These are phyloP conservation scores for Elsinoe batatas DNA, from an alignment of 2,329 filamentous ascomycete species.

Conservation along the genomic window DNA sequence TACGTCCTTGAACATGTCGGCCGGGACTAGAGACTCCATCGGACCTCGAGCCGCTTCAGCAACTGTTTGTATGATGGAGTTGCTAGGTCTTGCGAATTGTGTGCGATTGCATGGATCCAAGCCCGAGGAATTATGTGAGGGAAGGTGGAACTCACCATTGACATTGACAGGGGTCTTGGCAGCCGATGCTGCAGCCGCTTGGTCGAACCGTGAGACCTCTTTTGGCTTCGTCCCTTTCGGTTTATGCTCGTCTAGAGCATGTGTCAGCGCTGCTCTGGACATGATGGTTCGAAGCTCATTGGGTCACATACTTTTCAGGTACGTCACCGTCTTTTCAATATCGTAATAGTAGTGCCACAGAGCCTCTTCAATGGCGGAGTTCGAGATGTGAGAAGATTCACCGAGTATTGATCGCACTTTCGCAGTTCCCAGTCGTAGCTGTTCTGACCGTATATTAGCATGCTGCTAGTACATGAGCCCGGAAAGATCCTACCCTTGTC, in stretches of 20 bases:
- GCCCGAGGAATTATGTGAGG: slow-evolving; percentile 9
- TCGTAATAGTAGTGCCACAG: slow-evolving; percentile 97
- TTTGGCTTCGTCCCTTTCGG: slow-evolving; percentile 31
- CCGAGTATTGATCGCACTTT: slow-evolving; percentile 60
- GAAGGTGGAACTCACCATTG: slow-evolving; percentile 33
- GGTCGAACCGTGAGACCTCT: slow-evolving; percentile 35
- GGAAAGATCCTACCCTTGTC: slow-evolving; percentile 24
- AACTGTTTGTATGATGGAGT: slow-evolving; percentile 16
- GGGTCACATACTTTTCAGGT: slow-evolving; percentile 53
- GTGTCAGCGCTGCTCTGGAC: slow-evolving; percentile 5
- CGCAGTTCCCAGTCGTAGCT: slow-evolving; percentile 56
- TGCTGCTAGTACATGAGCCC: neutral
- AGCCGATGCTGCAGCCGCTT: slow-evolving; percentile 32
- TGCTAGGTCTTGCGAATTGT: neutral
- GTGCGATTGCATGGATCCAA: neutral
- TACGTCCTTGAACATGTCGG: slow-evolving; percentile 68
- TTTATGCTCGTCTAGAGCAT: slow-evolving; percentile 20
- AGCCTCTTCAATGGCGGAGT: slow-evolving; percentile 73
- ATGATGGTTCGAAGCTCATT: neutral
- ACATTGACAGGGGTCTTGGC: slow-evolving; percentile 32
- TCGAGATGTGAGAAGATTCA: slow-evolving; percentile 49
- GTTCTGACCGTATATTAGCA: slow-evolving; percentile 26
- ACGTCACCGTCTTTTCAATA: slow-evolving; percentile 71
- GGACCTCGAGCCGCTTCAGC: slow-evolving; percentile 23
- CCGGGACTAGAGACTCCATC: slow-evolving; percentile 19